Base-by-base conservation (phyloP, 371 early-diverging fungal species). In the Batkoa obscura region DNA sequence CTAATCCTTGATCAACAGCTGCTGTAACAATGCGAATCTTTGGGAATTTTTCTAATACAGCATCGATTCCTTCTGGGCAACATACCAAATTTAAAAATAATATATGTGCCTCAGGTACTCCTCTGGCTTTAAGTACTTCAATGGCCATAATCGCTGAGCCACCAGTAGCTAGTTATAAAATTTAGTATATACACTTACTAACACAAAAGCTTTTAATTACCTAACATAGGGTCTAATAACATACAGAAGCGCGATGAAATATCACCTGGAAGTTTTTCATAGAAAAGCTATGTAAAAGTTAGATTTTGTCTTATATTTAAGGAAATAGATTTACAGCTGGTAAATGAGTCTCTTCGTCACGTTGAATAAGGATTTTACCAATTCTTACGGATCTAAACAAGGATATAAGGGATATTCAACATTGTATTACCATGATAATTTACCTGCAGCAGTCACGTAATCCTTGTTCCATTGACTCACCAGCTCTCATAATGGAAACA, bases 401-500 rank as follows among this genome's bases (percentile, higher is more conserved):
- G n/a, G n/a, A n/a, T 23, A 56, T 12, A 17, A 6, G 47, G 33
- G 3, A n/a, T 48, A 30, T 50, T 36, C 32, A 45, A 23, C 41
- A 45, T 30, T 32, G 43, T 43, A 1, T 33, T 15, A 23, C 8
- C 31, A 55, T 35, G 9, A 9, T 32, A 48, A 57, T 55, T 37
- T 50, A 78, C 68, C 81, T 72, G 74, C 90, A 89, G 59, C 87
- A 87, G 58, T 89, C 88, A 56, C 93, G 79, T 47, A 90, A 72
- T 23, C 91, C 94, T 65, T 89, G 87, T 64, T 91, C 94, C 81
- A 81, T 90, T 10, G 89, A 78, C 67, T 91, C 91, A 65, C 94
- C 94, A 41, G 91, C 94, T 30, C 94, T 74, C 91, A 93, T 91
- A 55, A 91, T 91, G 39, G 88, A 90, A 3, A 93, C 88, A 58